These are phyloP conservation scores for Zoysia pacifica DNA, from an alignment of 176 grass and related monocot species.

Conservation along the genomic window DNA sequence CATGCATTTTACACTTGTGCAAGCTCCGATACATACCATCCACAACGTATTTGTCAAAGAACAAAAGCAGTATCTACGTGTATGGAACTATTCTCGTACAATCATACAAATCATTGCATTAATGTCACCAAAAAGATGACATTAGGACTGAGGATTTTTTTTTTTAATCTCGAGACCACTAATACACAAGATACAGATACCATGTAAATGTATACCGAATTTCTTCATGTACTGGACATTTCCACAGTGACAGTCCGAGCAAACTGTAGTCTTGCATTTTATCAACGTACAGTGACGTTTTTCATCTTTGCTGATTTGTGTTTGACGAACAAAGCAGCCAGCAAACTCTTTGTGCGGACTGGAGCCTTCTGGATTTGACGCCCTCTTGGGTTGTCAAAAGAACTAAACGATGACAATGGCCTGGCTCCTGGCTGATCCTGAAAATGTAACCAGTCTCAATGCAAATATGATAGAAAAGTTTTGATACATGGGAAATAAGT, in stretches of 20 bases:
- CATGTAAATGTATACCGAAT: slow-evolving; percentile 18
- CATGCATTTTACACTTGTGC: background rate
- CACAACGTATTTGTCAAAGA: too few relatives aligned
- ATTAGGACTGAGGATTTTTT: background rate
- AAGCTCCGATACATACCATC: too few relatives aligned
- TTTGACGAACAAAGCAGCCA: slow-evolving; percentile 83
- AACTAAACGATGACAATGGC: slow-evolving; percentile 60
- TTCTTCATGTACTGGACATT: slow-evolving; percentile 30
- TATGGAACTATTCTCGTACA: slow-evolving; percentile 15
- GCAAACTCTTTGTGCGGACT: slow-evolving; percentile 67
- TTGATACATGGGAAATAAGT: background rate
- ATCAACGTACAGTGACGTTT: slow-evolving; percentile 70
- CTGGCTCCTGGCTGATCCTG: slow-evolving; percentile 57
- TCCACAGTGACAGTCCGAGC: slow-evolving; percentile 9
- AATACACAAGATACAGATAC: slow-evolving; percentile 37
- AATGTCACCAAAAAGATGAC: slow-evolving; percentile 33
- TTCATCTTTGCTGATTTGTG: slow-evolving; percentile 71
- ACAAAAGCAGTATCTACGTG: background rate
- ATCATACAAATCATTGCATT: slow-evolving; percentile 34
- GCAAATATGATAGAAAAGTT: background rate
- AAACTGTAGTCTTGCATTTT: slow-evolving; percentile 25
- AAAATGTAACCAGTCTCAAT: slow-evolving; percentile 30
- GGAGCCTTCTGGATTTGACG: slow-evolving; percentile 73
- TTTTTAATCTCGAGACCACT: slow-evolving; percentile 12
- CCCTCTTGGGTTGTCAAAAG: slow-evolving; percentile 63